A percentile compares a stretch with the other conserved stretches of the same genome.
Conservation (phyloP, 306 rosid species). For the Mimosa pudica region DNA sequence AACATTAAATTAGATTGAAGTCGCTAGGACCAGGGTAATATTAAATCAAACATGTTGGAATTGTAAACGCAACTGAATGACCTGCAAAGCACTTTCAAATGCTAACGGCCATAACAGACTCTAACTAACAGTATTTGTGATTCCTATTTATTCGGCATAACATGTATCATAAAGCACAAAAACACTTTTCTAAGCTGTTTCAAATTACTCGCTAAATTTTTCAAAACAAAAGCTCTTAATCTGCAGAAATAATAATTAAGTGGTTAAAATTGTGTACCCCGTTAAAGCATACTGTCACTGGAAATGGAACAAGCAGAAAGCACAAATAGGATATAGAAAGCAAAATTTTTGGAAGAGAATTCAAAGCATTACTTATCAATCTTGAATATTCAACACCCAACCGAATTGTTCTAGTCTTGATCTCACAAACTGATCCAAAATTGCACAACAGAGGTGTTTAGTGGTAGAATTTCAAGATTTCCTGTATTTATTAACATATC, state of each 20-base stretch:
- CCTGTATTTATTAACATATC: slow-evolving; percentile 83
- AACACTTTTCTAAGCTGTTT: too few species aligned
- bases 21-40: too few species aligned
- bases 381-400: slow-evolving; percentile 41
- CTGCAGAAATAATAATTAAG: background rate
- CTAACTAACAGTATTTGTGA: too few species aligned
- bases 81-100: too few species aligned
- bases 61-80: too few species aligned
- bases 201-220: background rate
- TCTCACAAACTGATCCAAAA: slow-evolving; percentile 47
- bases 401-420: slow-evolving; percentile 42
- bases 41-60: too few species aligned
- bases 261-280: slow-evolving; percentile 16
- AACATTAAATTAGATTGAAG: too few species aligned
- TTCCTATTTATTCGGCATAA: too few species aligned
- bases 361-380: slow-evolving; percentile 37
- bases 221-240: too few species aligned
- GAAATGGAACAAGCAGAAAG: slow-evolving; percentile 35
- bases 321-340: slow-evolving; percentile 17
- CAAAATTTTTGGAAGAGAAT: slow-evolving; percentile 36
- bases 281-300: slow-evolving; percentile 36
- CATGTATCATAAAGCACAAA: too few species aligned
- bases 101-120: too few species aligned
- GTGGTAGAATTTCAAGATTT: slow-evolving; percentile 63
- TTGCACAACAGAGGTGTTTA: slow-evolving; percentile 53